Evolutionary conservation across 108 stramenopile genomes (phyloP), one percentile per base, ranked within the genome.

Genomic region (Bacterosira constricta): DNA sequence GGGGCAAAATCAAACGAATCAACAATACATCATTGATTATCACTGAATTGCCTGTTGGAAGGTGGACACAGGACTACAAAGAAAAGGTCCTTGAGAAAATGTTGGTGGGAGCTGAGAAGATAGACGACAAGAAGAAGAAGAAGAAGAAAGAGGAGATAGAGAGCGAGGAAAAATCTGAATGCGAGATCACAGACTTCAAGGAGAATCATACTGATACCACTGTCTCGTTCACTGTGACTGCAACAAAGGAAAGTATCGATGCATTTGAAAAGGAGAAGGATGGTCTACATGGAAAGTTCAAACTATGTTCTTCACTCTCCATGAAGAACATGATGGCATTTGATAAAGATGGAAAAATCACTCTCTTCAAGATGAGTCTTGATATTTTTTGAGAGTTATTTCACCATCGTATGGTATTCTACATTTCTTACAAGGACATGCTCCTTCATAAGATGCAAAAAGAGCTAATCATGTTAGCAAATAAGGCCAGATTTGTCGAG

Each of bases 51-150:
- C 97, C 99, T 0, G 76, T 99, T 18, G 60, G 83, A 20, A 89
- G 63, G 41, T 99, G 96, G 97, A 99, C 98, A 0, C 96, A 98
- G 64, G 87, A 97, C 76, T 98, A 97, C 92, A 99, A 99, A 83
- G 70, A 75, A 12, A n/a, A n/a, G n/a, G 75, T 83, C 51, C 77
- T 96, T 23, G 91, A 95, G 55, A 77, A 56, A 32, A 80, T 90
- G 79, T 41, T 68, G 45, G 71, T 75, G 35, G 80, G 73, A 7
- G 55, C 81, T 3, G 75, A 80, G 38, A 84, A 87, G 51, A n/a
- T n/a, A n/a, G n/a, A n/a, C n/a, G n/a, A n/a, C n/a, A n/a, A n/a
- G n/a, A n/a, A n/a, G n/a, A n/a, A n/a, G n/a, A n/a, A n/a, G n/a
- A n/a, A n/a, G n/a, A n/a, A n/a, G n/a, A n/a, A n/a, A n/a, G n/a